A percentile compares a stretch with the other conserved stretches of the same genome.
Conservation (phyloP, 352 stramenopile species). For the Phytophthora macrochlamydospora region DNA sequence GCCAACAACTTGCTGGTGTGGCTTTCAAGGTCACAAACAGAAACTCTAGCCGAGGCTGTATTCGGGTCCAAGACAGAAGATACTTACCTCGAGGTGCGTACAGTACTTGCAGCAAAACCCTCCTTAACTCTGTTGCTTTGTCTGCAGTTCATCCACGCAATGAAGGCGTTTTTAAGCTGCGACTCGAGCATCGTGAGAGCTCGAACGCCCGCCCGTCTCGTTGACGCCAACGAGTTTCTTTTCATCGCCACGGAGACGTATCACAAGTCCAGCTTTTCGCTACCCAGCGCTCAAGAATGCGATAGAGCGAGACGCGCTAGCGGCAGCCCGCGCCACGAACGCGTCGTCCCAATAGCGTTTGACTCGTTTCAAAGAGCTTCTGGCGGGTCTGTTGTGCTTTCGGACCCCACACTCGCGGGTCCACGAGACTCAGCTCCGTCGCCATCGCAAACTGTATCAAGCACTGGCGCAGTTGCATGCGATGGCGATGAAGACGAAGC, state of each 20-base stretch:
- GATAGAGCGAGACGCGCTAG: constrained; percentile 4
- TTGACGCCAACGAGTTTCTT: constrained; percentile 58
- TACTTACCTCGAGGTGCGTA: constrained; percentile 46
- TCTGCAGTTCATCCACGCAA: constrained; percentile 49
- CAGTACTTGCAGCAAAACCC: too few relatives aligned
- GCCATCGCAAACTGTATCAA: constrained; percentile 16
- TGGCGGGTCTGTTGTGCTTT: not conserved
- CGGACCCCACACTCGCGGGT: constrained; percentile 4
- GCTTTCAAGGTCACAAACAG: constrained; percentile 57
- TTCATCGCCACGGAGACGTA: constrained; percentile 53
- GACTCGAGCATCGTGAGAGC: constrained; percentile 17
- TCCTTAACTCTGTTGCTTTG: too few relatives aligned
- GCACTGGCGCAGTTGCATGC: constrained; percentile 17
- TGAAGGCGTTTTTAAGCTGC: constrained; percentile 47
- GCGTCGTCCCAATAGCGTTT: not conserved
- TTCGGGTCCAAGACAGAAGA: constrained; percentile 60
- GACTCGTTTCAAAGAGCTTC: not conserved
- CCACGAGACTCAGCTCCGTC: constrained; percentile 1
- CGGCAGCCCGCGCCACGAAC: constrained; percentile 1
- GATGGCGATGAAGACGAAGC: constrained; percentile 10
- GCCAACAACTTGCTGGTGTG: constrained; percentile 36
- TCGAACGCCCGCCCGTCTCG: constrained; percentile 19
- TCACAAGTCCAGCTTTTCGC: constrained; percentile 30
- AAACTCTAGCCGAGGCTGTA: constrained; percentile 42
- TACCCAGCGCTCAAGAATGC: constrained; percentile 8